These are phyloP conservation scores for Rhizopus stolonifer DNA, from an alignment of 371 early-diverging fungal species.

Conservation along the genomic window DNA sequence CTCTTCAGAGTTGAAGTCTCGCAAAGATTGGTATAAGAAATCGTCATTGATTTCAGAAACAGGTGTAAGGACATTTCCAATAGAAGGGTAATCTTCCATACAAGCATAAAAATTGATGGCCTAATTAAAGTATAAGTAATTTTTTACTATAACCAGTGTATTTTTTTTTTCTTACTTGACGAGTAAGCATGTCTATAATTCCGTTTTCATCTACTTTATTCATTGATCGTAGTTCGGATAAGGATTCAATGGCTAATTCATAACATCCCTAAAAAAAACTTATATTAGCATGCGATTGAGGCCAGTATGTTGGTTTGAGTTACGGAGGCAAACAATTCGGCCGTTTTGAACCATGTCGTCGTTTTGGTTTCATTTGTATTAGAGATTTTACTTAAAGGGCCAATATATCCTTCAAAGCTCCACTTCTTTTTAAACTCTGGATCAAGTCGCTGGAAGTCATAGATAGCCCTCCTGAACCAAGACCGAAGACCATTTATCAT, in stretches of 20 bases:
- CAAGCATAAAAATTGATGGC: slow-evolving; percentile 33
- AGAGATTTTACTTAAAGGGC: slow-evolving; percentile 19
- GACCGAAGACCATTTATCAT: slow-evolving; percentile 38
- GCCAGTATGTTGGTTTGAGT: background rate
- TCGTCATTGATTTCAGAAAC: slow-evolving; percentile 19
- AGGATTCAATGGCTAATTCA: slow-evolving; percentile 33
- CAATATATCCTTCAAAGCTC: slow-evolving; percentile 30
- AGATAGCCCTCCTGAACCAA: slow-evolving; percentile 37
- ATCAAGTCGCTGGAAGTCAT: slow-evolving; percentile 10
- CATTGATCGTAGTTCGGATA: slow-evolving; percentile 11
- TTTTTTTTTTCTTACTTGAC: slow-evolving; percentile 16
- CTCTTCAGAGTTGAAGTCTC: slow-evolving; percentile 19
- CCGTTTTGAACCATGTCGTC: slow-evolving; percentile 38
- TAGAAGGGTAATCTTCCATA: slow-evolving; percentile 32
- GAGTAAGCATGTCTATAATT: slow-evolving; percentile 33
- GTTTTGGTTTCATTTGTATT: background rate
- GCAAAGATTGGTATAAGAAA: slow-evolving; percentile 19
- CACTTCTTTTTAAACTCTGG: slow-evolving; percentile 25
- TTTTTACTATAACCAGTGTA: background rate
- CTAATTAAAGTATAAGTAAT: background rate
- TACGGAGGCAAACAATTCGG: slow-evolving; percentile 38
- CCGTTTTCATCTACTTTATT: slow-evolving; percentile 23
- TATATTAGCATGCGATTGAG: background rate
- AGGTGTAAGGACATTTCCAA: slow-evolving; percentile 10
- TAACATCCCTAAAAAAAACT: slow-evolving; percentile 24